Conservation (phyloP, 208 protist genomes). For the Trypanosoma caninum region DNA sequence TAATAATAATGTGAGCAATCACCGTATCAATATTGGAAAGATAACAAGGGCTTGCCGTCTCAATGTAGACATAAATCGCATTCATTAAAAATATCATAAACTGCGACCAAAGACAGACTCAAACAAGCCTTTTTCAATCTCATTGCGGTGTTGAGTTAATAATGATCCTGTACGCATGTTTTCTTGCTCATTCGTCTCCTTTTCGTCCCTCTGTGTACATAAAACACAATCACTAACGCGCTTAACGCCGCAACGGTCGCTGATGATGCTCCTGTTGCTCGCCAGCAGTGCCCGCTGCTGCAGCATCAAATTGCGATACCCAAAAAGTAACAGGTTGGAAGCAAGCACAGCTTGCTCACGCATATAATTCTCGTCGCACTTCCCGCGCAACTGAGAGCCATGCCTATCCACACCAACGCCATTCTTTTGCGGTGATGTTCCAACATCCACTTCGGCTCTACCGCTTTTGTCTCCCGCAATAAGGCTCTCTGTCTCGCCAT, state of each 20-base stretch:
- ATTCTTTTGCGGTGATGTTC: neutral
- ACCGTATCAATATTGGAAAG: too few relatives aligned
- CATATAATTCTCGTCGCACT: too few relatives aligned
- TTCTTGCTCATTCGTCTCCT: neutral
- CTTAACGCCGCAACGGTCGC: too few relatives aligned
- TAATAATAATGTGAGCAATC: neutral
- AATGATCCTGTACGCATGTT: slow-evolving; percentile 30
- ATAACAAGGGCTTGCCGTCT: too few relatives aligned
- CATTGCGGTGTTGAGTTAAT: slow-evolving; percentile 51
- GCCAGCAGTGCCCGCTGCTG: slow-evolving; percentile 61
- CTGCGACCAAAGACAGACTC: slow-evolving; percentile 42
- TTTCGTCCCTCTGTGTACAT: neutral
- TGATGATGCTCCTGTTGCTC: neutral
- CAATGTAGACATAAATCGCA: too few relatives aligned
- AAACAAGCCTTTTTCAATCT: slow-evolving; percentile 59
- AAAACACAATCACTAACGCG: too few relatives aligned
- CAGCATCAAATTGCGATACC: slow-evolving; percentile 59
- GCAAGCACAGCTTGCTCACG: slow-evolving; percentile 30
- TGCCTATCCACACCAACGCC: neutral
- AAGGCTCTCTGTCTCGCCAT: slow-evolving; percentile 17
- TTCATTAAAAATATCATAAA: neutral
- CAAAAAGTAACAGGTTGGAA: slow-evolving; percentile 47
- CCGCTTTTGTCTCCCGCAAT: slow-evolving; percentile 4
- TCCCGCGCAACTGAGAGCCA: too few relatives aligned
- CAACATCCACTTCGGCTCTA: neutral